phyloP scores from a whole-genome alignment of 768 basidiomycete genomes.

The Suillus ampliporus region DNA sequence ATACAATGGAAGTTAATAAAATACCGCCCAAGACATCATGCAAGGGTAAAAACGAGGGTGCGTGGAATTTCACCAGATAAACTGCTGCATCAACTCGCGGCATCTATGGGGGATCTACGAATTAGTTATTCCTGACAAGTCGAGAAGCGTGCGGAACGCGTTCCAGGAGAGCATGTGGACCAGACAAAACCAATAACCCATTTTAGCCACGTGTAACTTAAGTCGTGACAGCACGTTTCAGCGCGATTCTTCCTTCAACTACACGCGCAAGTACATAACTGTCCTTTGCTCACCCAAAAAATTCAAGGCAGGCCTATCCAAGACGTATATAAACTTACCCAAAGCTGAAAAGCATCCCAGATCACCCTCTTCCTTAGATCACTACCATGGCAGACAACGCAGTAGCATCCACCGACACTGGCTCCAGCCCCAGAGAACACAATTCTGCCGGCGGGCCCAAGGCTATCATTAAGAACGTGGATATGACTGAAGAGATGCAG shows the following conservation, averaged over 20 bases:
- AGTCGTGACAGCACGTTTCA: conserved; percentile 21
- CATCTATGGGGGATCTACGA: conserved; percentile 1
- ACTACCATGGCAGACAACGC: conserved; percentile 50
- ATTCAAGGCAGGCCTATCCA: conserved; percentile 31
- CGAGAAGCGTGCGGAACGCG: conserved; percentile 16
- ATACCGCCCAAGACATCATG: not conserved
- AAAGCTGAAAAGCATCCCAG: not conserved
- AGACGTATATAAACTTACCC: conserved; percentile 33
- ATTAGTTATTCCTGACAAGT: conserved; percentile 11
- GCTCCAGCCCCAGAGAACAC: conserved; percentile 47
- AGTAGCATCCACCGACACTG: conserved; percentile 54
- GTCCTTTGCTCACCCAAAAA: conserved; percentile 23
- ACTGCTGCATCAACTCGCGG: conserved; percentile 4
- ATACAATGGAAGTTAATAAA: conserved; percentile 3
- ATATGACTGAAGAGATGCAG: conserved; percentile 97
- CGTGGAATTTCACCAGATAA: conserved; percentile 7
- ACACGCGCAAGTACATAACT: conserved; percentile 18
- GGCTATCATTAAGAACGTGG: conserved; percentile 95
- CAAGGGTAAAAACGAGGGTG: conserved; percentile 3
- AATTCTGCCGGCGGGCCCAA: conserved; percentile 57
- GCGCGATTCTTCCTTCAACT: conserved; percentile 20
- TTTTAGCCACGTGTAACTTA: conserved; percentile 21
- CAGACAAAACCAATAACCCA: conserved; percentile 1
- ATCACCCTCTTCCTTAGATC: conserved; percentile 2
- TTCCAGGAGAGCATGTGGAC: conserved; percentile 20